phyloP scores from a whole-genome alignment of 345 rosid genomes.

The Aethionema arabicum region DNA sequence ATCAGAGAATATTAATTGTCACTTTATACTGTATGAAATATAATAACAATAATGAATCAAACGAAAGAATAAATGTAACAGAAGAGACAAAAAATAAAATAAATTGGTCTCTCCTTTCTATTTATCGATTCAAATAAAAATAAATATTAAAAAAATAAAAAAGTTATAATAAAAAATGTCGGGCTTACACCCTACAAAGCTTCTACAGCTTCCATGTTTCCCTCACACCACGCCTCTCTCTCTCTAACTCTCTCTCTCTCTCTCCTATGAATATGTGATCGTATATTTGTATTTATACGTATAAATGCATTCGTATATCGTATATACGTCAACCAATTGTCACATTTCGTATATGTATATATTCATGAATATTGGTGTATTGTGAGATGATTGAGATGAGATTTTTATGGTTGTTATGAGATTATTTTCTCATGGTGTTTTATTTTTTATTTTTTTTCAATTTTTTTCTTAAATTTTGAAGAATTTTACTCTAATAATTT shows the following conservation, averaged over 20 bases:
- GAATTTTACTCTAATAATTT: too few relatives aligned
- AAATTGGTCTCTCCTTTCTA: conserved; percentile 30
- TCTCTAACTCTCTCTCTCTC: conserved; percentile 18
- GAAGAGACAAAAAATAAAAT: conserved; percentile 31
- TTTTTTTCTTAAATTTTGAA: too few relatives aligned
- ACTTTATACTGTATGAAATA: conserved; percentile 3
- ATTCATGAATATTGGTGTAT: background rate
- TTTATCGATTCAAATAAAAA: conserved; percentile 26
- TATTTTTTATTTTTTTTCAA: too few relatives aligned
- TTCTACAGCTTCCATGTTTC: conserved; percentile 53
- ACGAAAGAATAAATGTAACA: conserved; percentile 23
- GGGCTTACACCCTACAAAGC: conserved; percentile 63
- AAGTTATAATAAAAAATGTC: conserved; percentile 39
- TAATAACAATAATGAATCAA: conserved; percentile 18
- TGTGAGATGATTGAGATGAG: too few relatives aligned
- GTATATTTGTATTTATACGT: conserved; percentile 4
- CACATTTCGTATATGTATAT: background rate
- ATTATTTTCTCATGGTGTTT: too few relatives aligned
- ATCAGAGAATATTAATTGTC: conserved; percentile 19
- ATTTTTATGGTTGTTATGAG: too few relatives aligned
- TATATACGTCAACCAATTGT: background rate
- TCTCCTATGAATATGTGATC: conserved; percentile 3
- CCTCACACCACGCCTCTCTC: conserved; percentile 50
- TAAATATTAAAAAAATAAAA: background rate
- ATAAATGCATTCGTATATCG: background rate